Conservation (phyloP, 441 rosid genomes). For the Geranium incanum region DNA sequence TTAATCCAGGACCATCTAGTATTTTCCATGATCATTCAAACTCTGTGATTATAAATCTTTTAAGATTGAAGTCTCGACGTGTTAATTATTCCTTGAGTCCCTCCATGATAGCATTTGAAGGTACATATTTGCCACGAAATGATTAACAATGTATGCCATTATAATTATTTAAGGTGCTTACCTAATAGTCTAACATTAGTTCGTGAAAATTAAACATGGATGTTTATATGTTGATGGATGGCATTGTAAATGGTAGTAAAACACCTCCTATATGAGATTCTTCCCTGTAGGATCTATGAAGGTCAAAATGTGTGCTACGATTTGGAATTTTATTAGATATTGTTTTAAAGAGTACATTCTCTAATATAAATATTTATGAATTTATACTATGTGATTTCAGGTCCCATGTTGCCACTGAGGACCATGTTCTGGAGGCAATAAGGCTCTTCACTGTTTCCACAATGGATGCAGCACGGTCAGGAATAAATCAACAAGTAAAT, state of each 20-base stretch:
- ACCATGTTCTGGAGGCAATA: conserved; percentile 77
- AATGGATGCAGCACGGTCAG: conserved; percentile 93
- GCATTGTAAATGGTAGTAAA: neutral
- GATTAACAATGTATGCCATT: neutral
- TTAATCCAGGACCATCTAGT: too few species aligned
- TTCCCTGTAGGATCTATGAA: neutral
- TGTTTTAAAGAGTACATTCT: too few species aligned
- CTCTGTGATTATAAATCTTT: too few species aligned
- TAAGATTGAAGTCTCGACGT: neutral
- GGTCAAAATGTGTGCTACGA: neutral
- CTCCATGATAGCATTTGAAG: conserved; percentile 2
- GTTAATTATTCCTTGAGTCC: neutral
- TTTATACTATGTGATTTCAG: conserved; percentile 27
- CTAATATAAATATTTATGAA: too few species aligned
- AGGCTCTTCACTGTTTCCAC: conserved; percentile 85
- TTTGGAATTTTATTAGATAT: neutral
- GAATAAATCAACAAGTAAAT: conserved; percentile 81
- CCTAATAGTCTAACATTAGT: neutral
- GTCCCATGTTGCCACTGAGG: conserved; percentile 84
- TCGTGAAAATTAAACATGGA: neutral
- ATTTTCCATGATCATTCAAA: too few species aligned
- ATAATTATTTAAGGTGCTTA: too few species aligned
- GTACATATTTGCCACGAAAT: neutral
- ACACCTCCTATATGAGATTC: neutral
- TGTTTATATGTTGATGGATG: neutral